These are phyloP conservation scores for Boletus rex-veris DNA, from an alignment of 768 basidiomycete species.

Conservation along the genomic window DNA sequence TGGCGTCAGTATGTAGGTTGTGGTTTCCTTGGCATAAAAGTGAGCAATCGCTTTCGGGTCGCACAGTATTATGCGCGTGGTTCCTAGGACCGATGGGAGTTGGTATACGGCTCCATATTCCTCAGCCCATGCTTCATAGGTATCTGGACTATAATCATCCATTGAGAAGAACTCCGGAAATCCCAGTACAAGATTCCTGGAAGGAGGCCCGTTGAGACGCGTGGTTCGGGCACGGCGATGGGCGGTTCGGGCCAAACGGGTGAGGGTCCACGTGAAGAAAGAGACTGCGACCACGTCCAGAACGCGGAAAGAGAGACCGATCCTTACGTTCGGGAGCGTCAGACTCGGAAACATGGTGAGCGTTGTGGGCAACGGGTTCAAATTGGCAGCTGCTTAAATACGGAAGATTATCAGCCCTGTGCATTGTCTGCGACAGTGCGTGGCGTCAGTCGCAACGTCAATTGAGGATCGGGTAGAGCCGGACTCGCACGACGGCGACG, in stretches of 20 bases:
- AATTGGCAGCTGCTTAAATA: too few relatives aligned
- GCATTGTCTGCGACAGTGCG: too few relatives aligned
- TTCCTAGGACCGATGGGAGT: constrained; percentile 40
- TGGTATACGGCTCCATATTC: constrained; percentile 46
- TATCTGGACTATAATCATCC: constrained; percentile 26
- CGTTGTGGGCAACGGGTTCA: too few relatives aligned
- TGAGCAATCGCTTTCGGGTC: constrained; percentile 52
- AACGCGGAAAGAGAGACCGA: neutral
- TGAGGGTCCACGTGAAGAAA: constrained; percentile 14
- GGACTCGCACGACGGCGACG: too few relatives aligned
- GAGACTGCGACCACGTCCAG: constrained; percentile 13
- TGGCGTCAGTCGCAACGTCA: too few relatives aligned
- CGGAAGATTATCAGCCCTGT: too few relatives aligned
- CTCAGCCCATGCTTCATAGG: constrained; percentile 47
- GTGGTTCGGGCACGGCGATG: constrained; percentile 26
- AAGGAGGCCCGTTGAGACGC: constrained; percentile 41
- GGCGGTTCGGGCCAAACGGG: constrained; percentile 7
- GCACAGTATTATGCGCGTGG: constrained; percentile 36
- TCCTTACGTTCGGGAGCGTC: neutral
- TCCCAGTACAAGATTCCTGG: constrained; percentile 43
- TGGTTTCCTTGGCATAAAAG: constrained; percentile 51
- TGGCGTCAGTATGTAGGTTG: constrained; percentile 28
- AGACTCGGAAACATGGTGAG: neutral
- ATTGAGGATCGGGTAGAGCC: too few relatives aligned
- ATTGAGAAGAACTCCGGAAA: constrained; percentile 27